Base-by-base conservation (phyloP, 768 basidiomycete species). In the Gloeophyllum trabeum region DNA sequence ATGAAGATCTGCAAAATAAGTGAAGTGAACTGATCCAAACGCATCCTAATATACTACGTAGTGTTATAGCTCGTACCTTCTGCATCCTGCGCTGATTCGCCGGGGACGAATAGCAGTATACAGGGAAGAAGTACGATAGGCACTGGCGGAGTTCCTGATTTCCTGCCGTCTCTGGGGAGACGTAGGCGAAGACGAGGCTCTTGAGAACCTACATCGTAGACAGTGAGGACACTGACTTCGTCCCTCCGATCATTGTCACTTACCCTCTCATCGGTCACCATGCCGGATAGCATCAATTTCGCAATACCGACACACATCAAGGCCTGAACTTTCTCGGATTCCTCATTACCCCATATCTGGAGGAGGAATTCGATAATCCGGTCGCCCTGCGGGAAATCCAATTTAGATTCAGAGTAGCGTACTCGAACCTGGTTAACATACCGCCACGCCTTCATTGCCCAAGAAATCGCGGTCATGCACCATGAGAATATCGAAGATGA, bases 111-210 rank as follows among this genome's bases (percentile, higher is more conserved):
- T 80, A 88, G 58, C 86, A 86, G 54, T 83, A 96, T 0, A 80
- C 76, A 2, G 79, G 84, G 61, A 93, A 79, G 68, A 94, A 94
- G 57, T 83, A 86, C 3, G 81, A 72, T 28, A 96, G 60, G 51
- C 82, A 90, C 57, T 97, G 93, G 32, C 88, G 73, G 14, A 97
- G 66, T 43, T 82, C 75, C 46, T 87, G 81, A 51, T 94, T 97
- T 22, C 79, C 75, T 13, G 64, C 70, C 2, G 88, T 94, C 42
- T 81, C 73, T 1, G 88, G 87, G 0, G 84, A 85, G 39, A 96
- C 68, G 58, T 86, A 97, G 4, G 74, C 65, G 19, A 75, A 53
- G 12, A 72, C 67, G 5, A 77, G 64, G 36, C 66, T 61, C 47
- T 68, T 61, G 18, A 76, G 54, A 3, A 76, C 64, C 71, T 76